Evolutionary conservation across 2,329 filamentous ascomycete genomes (phyloP), one percentile per base, ranked within the genome.

Genomic region (Exophiala lecanii-corni): DNA sequence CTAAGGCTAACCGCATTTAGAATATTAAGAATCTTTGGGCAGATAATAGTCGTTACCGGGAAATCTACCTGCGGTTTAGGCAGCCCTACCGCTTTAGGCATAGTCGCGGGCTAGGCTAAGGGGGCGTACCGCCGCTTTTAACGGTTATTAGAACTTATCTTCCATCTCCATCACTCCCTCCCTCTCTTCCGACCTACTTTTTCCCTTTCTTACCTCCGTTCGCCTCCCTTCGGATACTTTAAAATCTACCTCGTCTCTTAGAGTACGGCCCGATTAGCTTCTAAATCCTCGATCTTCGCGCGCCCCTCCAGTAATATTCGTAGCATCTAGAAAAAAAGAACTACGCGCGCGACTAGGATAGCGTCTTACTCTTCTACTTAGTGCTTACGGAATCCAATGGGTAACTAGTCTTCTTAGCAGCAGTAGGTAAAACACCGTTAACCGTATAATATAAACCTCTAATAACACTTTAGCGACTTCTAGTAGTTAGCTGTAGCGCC

Each of bases 21-120:
- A n/a, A n/a, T n/a, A n/a, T n/a, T n/a, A n/a, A n/a, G n/a, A n/a
- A n/a, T n/a, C n/a, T n/a, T n/a, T n/a, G n/a, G n/a, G n/a, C n/a
- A n/a, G n/a, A n/a, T n/a, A n/a, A 28, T n/a, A 32, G 30, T 32
- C 17, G 30, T 32, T 13, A 16, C 30, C 30, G 30, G n/a, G 30
- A 32, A 32, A 32, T 32, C 30, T 13, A 16, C 30, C 30, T 32
- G 12, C 30, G n/a, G 30, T 32, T 5, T 6, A 16, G 30, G 30
- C 30, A 16, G 30, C n/a, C 30, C 5, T 32, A 16, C 30, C 30
- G 17, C 17, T 32, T 28, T n/a, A 28, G 25, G 25, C n/a, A 28
- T 28, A n/a, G n/a, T 28, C 9, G 25, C n/a, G n/a, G 25, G 25
- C 25, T 28, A n/a, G n/a, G n/a, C n/a, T n/a, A n/a, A n/a, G n/a